Base-by-base conservation (phyloP, 2,329 filamentous ascomycete species). In the Pestalotiopsis sp. region DNA sequence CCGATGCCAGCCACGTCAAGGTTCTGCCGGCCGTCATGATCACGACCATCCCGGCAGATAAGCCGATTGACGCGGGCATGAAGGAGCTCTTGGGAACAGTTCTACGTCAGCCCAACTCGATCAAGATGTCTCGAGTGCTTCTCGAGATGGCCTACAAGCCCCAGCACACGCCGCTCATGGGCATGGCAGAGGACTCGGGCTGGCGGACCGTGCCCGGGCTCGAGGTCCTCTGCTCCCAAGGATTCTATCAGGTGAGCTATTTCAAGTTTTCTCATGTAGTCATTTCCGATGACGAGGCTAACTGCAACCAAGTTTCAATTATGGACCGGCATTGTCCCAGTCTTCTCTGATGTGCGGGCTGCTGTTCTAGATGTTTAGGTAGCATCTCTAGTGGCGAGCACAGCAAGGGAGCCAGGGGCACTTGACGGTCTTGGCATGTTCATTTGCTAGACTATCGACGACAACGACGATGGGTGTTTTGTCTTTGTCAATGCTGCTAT, bases 81-180 rank as follows among this genome's bases (percentile, higher is more conserved):
- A 86, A 87, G 25, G 88, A 91, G 73, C 84, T 92, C 1, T 82
- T 98, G 11, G 80, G 82, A 4, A 80, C 84, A 17, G 75, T 90
- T 41, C 77, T 90, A n/a, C 81, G 83, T 68, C 80, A 79, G 78
- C 73, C 71, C 78, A 75, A 70, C 75, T 67, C 74, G 77, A 76
- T 71, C 68, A 68, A 27, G 65, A 80, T 80, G 5, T 81, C 80
- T 31, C 87, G 88, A 23, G 88, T 96, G 13, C 81, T 98, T 70
- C 82, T 98, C 3, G 96, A 99, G 80, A 97, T 99, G 95, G 95
- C 96, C 1, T 99, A 99, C 81, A 97, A 95, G 80, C 96, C 96
- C 23, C 85, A 88, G 0, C 87, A 93, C 66, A 99, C 96, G 4
- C 88, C 91, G 7, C 81, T 97, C 73, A 98, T 98, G 90, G 87